Conservation (phyloP, 78 protist species). For the Dictyostelium citrinum region DNA sequence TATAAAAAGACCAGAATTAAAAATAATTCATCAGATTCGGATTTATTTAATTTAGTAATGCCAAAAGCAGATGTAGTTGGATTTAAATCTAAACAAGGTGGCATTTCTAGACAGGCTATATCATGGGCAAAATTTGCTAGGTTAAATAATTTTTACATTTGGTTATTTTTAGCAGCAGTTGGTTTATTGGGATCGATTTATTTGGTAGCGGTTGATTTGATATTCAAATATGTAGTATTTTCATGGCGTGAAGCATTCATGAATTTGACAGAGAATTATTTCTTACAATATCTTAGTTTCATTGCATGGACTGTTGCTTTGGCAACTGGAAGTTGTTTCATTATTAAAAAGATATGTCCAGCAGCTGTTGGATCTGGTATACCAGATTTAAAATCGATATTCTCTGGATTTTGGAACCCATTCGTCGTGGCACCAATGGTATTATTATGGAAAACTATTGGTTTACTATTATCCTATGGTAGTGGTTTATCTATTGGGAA, state of each 20-base stretch:
- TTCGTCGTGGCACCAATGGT: slow-evolving; percentile 32
- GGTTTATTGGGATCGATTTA: slow-evolving; percentile 16
- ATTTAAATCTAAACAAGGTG: slow-evolving; percentile 65
- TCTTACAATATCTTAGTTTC: slow-evolving; percentile 32
- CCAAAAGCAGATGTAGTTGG: slow-evolving; percentile 69
- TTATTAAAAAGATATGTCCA: neutral
- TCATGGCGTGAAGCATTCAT: neutral
- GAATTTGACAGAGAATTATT: slow-evolving; percentile 5
- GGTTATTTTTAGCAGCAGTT: slow-evolving; percentile 31
- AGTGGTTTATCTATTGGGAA: slow-evolving; percentile 82
- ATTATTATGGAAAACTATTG: slow-evolving; percentile 58
- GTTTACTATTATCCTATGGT: slow-evolving; percentile 65
- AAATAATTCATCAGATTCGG: slow-evolving; percentile 53
- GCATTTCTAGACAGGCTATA: slow-evolving; percentile 62
- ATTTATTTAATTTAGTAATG: slow-evolving; percentile 65
- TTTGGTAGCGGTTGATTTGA: slow-evolving; percentile 44
- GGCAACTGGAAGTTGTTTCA: slow-evolving; percentile 10
- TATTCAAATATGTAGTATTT: slow-evolving; percentile 45
- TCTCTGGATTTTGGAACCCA: slow-evolving; percentile 72
- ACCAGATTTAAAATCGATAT: slow-evolving; percentile 86
- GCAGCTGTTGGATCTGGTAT: slow-evolving; percentile 82
- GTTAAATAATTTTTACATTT: slow-evolving; percentile 52
- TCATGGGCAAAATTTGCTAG: slow-evolving; percentile 51
- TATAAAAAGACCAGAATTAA: slow-evolving; percentile 42
- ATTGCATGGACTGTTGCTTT: slow-evolving; percentile 35